Evolutionary conservation across 2,329 filamentous ascomycete species (phyloP).

Genomic region (Apiospora malaysiana): DNA sequence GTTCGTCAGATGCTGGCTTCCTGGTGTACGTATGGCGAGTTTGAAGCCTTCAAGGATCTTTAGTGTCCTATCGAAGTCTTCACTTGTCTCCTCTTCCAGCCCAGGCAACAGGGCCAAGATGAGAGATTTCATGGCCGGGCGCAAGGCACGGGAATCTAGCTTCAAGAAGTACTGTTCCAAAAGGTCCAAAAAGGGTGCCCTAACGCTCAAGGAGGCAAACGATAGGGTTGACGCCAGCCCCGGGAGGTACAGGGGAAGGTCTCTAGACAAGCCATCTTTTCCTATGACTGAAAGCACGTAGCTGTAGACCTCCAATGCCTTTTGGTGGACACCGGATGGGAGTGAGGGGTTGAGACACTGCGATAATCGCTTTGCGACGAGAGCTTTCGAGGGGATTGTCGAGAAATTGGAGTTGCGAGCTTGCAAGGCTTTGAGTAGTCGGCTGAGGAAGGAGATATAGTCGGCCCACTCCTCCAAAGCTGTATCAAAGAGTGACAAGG

Average conservation of each 20-base stretch:
- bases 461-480: constrained; percentile 98
- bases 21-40: constrained; percentile 62
- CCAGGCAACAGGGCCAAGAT: constrained; percentile 89
- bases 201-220: constrained; percentile 91
- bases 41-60: constrained; percentile 81
- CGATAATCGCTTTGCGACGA: constrained; percentile 87
- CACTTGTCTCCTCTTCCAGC: constrained; percentile 93
- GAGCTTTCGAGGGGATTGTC: constrained; percentile 79
- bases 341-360: constrained; percentile 94
- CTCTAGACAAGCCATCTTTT: constrained; percentile 77
- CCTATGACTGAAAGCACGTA: constrained; percentile 89
- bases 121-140: constrained; percentile 88
- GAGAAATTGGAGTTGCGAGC: constrained; percentile 75
- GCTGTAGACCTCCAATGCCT: constrained; percentile 90
- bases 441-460: constrained; percentile 95
- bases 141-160: constrained; percentile 72
- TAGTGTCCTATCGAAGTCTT: constrained; percentile 92
- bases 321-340: constrained; percentile 96
- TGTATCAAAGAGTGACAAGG: constrained; percentile 88
- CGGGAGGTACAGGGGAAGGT: constrained; percentile 87
- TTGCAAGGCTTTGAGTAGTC: constrained; percentile 91
- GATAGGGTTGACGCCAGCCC: constrained; percentile 88
- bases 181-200: constrained; percentile 82
- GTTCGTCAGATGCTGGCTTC: constrained; percentile 55
- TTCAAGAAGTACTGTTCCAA: constrained; percentile 81